Conservation (phyloP, 768 basidiomycete genomes). For the Termitomyces titanicus region DNA sequence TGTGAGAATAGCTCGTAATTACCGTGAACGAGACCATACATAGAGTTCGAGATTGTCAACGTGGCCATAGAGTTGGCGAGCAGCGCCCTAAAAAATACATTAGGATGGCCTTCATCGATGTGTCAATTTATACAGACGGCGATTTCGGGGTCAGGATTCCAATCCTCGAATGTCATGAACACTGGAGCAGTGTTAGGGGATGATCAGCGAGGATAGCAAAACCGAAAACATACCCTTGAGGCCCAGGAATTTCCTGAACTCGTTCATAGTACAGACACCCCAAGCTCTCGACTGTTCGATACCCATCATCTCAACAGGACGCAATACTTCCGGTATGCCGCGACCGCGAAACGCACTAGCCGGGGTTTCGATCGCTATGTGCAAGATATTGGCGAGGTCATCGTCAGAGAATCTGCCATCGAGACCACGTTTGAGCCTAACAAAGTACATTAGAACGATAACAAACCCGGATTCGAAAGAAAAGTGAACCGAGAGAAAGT, state of each 20-base stretch:
- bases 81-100: slow-evolving; percentile 12
- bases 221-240: not conserved
- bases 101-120: not conserved
- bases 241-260: slow-evolving; percentile 33
- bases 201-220: not conserved
- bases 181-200: slow-evolving; percentile 15
- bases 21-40: slow-evolving; percentile 11
- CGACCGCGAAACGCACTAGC: slow-evolving; percentile 46
- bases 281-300: slow-evolving; percentile 49
- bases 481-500: slow-evolving; percentile 34
- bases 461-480: not conserved
- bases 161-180: slow-evolving; percentile 48
- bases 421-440: slow-evolving; percentile 32
- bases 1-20: not conserved
- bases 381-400: slow-evolving; percentile 44
- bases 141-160: slow-evolving; percentile 45
- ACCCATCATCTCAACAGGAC: slow-evolving; percentile 50
- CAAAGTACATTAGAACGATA: not conserved
- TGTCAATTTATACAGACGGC: slow-evolving; percentile 24
- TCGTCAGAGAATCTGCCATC: slow-evolving; percentile 49
- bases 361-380: slow-evolving; percentile 40
- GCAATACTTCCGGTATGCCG: slow-evolving; percentile 41
- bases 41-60: slow-evolving; percentile 32
- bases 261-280: slow-evolving; percentile 54
- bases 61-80: slow-evolving; percentile 28